Evolutionary conservation across 495 filamentous ascomycete species (phyloP), one percentile per base, ranked within the genome.

Genomic region (Aspergillus biplanus): DNA sequence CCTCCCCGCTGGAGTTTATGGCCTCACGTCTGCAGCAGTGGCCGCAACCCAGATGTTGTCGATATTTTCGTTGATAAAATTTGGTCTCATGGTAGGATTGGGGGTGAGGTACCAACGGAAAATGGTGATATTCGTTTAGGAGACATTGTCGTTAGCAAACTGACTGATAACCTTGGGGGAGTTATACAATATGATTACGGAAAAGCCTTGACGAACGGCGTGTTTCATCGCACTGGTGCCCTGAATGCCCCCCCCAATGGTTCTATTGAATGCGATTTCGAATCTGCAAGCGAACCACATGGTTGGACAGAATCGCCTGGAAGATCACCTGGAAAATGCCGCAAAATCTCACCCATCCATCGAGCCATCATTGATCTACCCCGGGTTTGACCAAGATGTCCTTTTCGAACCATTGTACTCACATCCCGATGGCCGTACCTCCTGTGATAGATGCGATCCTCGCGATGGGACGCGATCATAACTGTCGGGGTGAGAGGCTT

Each of bases 181-280:
- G 73, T 70, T 1, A 46, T 77, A 6, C 75, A 77, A 59, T 77
- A 74, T 64, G 71, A 77, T 44, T 71, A 71, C 53, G 80, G 78
- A 6, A 82, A 80, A 47, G 64, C 67, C 13, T 5, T 67, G 32
- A 39, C 50, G 6, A 66, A 62, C 9, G 70, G 69, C 11, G 21
- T 58, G 9, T 78, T 80, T 59, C 46, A 62, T 56, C 71, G 68
- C n/a, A 81, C 71, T 42, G 74, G 76, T 0, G 56, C 64, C 4
- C 50, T 80, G 21, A 75, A 78, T 52, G 67, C 71, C 46, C 76
- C 74, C 74, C 33, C 74, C 73, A 15, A 39, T 34, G 13, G 39
- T 67, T 7, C 58, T 78, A 2, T 64, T 76, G 32, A 74, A 58
- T 21, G 73, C 73, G 2, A 32, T 78, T 6, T 56, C 53, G 4